phyloP scores from a whole-genome alignment of 306 rosid species.

The Lablab purpureus region DNA sequence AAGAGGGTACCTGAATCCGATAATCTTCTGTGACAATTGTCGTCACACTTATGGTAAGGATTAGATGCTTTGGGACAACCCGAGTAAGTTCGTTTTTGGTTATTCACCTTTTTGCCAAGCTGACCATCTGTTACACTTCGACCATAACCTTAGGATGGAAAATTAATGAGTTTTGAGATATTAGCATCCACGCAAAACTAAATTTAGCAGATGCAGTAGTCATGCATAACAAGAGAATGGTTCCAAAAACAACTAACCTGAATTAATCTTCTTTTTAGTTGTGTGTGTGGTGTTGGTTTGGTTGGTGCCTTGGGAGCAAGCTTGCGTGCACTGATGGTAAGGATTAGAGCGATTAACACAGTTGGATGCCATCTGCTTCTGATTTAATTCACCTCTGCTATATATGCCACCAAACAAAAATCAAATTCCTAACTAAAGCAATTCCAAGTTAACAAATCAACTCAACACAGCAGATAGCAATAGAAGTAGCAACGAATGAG shows the following conservation, averaged over 20 bases:
- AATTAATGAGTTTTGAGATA: background rate
- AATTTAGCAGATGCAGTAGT: too few relatives aligned
- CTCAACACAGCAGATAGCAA: too few relatives aligned
- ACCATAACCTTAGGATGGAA: constrained; percentile 40
- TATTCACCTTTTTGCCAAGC: constrained; percentile 46
- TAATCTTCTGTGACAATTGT: constrained; percentile 47
- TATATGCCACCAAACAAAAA: background rate
- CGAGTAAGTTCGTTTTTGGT: constrained; percentile 39
- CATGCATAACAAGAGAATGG: too few relatives aligned
- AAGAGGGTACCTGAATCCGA: constrained; percentile 52
- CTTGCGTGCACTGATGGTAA: constrained; percentile 79
- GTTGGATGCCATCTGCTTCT: constrained; percentile 63
- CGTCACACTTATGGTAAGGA: constrained; percentile 65
- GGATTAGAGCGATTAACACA: constrained; percentile 75
- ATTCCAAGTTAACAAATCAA: background rate
- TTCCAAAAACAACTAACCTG: constrained; percentile 50
- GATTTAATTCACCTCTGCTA: background rate
- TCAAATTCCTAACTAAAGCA: background rate
- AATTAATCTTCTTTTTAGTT: constrained; percentile 51
- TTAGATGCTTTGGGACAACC: constrained; percentile 62
- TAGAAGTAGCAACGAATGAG: too few relatives aligned
- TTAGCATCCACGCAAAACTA: background rate
- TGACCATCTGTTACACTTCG: constrained; percentile 47
- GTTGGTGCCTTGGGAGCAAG: constrained; percentile 62
- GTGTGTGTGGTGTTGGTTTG: constrained; percentile 52